Conservation (phyloP, 257 asterid species). For the Lycium barbarum region DNA sequence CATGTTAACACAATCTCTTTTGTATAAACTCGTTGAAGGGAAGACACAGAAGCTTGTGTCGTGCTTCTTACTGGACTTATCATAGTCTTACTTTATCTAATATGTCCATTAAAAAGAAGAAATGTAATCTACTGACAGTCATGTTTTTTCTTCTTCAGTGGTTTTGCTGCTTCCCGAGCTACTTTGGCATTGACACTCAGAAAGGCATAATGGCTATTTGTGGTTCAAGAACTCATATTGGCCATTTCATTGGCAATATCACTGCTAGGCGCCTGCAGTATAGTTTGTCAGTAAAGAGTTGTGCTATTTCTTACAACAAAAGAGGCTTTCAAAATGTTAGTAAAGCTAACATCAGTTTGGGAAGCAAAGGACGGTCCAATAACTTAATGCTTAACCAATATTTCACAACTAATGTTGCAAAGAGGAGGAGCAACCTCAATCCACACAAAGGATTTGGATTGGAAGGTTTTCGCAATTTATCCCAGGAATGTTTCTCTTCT, state of each 20-base stretch:
- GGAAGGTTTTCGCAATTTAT: background rate
- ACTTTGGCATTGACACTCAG: background rate
- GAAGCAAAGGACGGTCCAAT: background rate
- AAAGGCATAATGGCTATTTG: background rate
- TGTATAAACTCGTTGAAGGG: background rate
- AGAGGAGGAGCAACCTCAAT: background rate
- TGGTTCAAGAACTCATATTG: conserved; percentile 27
- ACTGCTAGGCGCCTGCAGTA: conserved; percentile 19
- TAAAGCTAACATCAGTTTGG: conserved; percentile 19
- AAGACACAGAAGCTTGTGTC: background rate
- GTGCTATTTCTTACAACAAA: conserved; percentile 20
- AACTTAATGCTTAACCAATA: conserved; percentile 12
- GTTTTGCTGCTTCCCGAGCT: background rate
- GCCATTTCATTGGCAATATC: conserved; percentile 18
- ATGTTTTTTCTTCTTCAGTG: conserved; percentile 8
- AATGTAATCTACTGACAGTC: background rate
- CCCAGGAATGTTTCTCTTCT: conserved; percentile 20
- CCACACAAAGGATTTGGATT: conserved; percentile 13
- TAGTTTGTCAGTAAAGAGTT: conserved; percentile 10
- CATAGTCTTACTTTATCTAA: background rate
- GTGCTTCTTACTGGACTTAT: background rate
- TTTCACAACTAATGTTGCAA: background rate
- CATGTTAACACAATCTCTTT: background rate
- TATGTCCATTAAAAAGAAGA: background rate
- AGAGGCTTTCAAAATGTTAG: conserved; percentile 1